These are phyloP conservation scores for Suillus lakei DNA, from an alignment of 768 basidiomycete species.

Conservation along the genomic window DNA sequence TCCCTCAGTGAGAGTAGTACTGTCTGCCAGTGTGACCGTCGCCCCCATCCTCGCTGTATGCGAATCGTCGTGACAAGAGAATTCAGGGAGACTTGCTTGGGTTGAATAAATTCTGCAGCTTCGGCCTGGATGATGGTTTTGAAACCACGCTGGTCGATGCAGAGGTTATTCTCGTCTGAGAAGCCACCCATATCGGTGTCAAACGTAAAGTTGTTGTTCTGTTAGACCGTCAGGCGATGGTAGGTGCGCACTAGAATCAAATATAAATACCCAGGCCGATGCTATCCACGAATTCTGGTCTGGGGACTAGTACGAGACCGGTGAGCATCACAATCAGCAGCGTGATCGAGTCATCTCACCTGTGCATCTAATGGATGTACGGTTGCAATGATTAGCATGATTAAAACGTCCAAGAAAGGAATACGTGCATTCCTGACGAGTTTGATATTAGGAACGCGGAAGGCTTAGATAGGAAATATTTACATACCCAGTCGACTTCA, in stretches of 20 bases:
- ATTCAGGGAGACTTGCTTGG: conserved; percentile 52
- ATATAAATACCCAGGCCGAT: conserved; percentile 57
- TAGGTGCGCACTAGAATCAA: not conserved
- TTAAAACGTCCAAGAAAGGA: not conserved
- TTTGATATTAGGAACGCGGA: conserved; percentile 7
- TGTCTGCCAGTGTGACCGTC: conserved; percentile 50
- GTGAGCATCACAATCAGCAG: conserved; percentile 13
- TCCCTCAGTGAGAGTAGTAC: conserved; percentile 51
- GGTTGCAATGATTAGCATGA: conserved; percentile 10
- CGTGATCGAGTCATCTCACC: conserved; percentile 17
- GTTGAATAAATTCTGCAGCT: conserved; percentile 56
- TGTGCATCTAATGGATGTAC: conserved; percentile 26
- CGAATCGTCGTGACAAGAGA: conserved; percentile 53
- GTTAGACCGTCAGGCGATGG: conserved; percentile 10
- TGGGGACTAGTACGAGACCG: conserved; percentile 59
- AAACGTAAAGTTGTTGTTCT: conserved; percentile 70
- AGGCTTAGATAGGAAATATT: not conserved
- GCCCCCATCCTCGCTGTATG: conserved; percentile 51
- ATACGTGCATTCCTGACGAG: conserved; percentile 34
- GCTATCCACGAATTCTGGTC: conserved; percentile 68
- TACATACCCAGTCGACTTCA: conserved; percentile 44
- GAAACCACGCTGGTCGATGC: conserved; percentile 67
- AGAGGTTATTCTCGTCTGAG: conserved; percentile 55
- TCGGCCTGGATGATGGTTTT: conserved; percentile 59
- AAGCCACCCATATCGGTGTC: conserved; percentile 59